Conservation (phyloP, 2,329 filamentous ascomycete genomes). For the Juglanconis juglandina region DNA sequence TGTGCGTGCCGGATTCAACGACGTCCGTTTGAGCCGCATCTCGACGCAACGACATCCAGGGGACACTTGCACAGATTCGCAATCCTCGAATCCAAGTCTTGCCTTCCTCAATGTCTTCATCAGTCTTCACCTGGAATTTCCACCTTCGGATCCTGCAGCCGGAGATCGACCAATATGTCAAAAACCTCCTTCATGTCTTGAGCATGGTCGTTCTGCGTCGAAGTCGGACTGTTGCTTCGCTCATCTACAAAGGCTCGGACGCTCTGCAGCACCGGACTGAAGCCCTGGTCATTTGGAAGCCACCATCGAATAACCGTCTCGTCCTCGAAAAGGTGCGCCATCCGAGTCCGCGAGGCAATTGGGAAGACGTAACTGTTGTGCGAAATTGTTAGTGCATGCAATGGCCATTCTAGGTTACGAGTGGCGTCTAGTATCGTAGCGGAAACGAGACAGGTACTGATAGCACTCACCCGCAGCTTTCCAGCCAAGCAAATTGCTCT, state of each 20-base stretch:
- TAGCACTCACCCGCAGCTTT: conserved; percentile 69
- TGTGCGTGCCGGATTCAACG: background rate
- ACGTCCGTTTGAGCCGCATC: background rate
- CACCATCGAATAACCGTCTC: conserved; percentile 77
- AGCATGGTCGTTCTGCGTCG: conserved; percentile 60
- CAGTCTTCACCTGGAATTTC: conserved; percentile 23
- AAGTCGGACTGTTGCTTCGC: conserved; percentile 59
- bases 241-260: conserved; percentile 81
- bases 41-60: background rate
- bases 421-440: background rate
- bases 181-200: conserved; percentile 75
- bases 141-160: background rate
- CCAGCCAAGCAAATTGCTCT: conserved; percentile 72
- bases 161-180: conserved; percentile 36
- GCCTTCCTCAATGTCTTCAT: background rate
- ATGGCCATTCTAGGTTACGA: background rate
- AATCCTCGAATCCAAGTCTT: background rate
- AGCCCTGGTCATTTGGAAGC: conserved; percentile 78
- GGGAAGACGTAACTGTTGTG: conserved; percentile 75
- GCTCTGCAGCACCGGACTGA: conserved; percentile 68
- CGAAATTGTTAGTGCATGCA: background rate
- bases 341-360: conserved; percentile 65
- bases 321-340: conserved; percentile 73
- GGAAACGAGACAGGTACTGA: conserved; percentile 1
- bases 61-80: background rate